Conservation (phyloP, 441 rosid species). For the Geranium incanum region DNA sequence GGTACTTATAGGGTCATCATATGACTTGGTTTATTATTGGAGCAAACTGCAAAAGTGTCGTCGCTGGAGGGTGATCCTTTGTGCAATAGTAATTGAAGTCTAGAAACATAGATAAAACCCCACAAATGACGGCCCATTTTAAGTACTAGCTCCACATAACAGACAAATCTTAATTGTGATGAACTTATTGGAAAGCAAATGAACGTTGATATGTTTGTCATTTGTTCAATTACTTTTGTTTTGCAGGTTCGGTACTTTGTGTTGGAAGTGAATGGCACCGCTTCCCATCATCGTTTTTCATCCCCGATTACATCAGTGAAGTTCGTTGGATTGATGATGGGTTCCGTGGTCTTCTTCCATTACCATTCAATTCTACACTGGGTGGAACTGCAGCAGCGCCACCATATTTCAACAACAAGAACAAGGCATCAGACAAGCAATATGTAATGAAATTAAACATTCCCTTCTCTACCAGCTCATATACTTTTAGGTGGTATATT, state of each 20-base stretch:
- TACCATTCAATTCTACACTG: slow-evolving; percentile 72
- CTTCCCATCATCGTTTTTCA: slow-evolving; percentile 78
- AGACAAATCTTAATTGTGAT: neutral
- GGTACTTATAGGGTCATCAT: too few species aligned
- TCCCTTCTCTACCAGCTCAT: slow-evolving; percentile 2
- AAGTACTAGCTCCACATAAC: too few species aligned
- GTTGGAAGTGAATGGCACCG: slow-evolving; percentile 99
- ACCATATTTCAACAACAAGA: slow-evolving; percentile 74
- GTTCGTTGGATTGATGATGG: slow-evolving; percentile 94
- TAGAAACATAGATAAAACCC: too few species aligned
- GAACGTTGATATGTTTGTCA: neutral
- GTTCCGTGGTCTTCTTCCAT: slow-evolving; percentile 84
- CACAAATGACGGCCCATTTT: too few species aligned
- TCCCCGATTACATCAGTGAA: slow-evolving; percentile 59
- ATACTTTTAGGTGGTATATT: neutral
- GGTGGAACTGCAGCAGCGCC: slow-evolving; percentile 93
- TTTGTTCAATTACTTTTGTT: neutral
- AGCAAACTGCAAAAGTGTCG: too few species aligned
- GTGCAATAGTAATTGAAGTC: too few species aligned
- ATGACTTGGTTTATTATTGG: too few species aligned
- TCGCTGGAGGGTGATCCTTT: too few species aligned
- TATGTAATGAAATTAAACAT: slow-evolving; percentile 37
- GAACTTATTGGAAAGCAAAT: neutral
- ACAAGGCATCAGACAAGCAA: slow-evolving; percentile 77
- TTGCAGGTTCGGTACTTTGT: slow-evolving; percentile 77